Percentiles rank a stretch among this genome's conserved stretches.
Conservation (phyloP, 176 grass and related monocot genomes). For the Saccharum spontaneum region DNA sequence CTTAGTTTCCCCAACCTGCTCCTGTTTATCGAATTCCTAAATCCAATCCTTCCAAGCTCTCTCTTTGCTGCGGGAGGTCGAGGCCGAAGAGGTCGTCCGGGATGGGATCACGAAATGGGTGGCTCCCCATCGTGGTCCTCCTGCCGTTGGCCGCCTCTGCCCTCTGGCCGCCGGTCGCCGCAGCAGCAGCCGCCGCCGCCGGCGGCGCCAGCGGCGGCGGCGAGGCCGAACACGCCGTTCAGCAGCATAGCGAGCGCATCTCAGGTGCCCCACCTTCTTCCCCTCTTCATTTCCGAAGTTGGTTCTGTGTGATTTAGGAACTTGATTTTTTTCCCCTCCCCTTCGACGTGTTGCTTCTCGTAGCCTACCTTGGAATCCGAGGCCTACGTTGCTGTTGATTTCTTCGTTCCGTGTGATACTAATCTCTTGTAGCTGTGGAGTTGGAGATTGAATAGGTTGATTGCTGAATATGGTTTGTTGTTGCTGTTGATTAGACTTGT, state of each 20-base stretch:
- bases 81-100: neutral
- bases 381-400: conserved; percentile 1
- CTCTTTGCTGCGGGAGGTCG: conserved; percentile 2
- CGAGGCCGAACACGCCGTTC: conserved; percentile 29
- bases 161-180: neutral
- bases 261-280: conserved; percentile 27
- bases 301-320: neutral
- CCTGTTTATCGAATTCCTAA: conserved; percentile 16
- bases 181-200: too few species aligned
- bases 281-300: neutral
- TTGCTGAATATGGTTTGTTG: conserved; percentile 8
- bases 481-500: conserved; percentile 1
- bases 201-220: neutral
- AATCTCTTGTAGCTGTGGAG: neutral
- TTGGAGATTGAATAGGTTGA: neutral
- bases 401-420: neutral
- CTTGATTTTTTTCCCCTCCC: neutral
- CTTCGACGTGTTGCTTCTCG: neutral
- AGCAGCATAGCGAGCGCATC: conserved; percentile 57
- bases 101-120: conserved; percentile 40
- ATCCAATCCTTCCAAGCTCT: conserved; percentile 30
- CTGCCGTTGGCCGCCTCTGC: conserved; percentile 29
- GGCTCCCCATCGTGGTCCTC: conserved; percentile 31
- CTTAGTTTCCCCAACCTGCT: neutral
- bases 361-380: neutral